Evolutionary conservation across 169 alveolate species (phyloP).

Genomic region (Plasmodium sp.): DNA sequence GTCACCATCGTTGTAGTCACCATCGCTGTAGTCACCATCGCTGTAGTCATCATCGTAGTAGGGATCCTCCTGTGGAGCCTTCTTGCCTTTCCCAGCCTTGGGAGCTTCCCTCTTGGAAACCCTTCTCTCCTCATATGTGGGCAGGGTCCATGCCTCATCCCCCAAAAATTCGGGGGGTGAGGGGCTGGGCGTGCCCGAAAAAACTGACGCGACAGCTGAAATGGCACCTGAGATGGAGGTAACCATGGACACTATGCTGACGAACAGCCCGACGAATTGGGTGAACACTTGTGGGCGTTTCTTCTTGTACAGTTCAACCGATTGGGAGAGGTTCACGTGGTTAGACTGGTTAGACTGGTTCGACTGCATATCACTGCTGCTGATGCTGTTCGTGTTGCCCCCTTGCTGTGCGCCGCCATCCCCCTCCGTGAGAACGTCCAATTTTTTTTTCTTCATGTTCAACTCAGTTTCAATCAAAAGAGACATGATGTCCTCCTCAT

Average conservation of each 20-base stretch:
- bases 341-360: background rate
- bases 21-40: background rate
- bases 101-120: background rate
- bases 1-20: background rate
- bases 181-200: constrained; percentile 19
- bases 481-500: constrained; percentile 45
- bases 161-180: constrained; percentile 64
- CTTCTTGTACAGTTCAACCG: background rate
- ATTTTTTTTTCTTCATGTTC: constrained; percentile 61
- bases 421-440: constrained; percentile 10
- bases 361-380: background rate
- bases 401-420: background rate
- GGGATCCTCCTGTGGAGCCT: background rate
- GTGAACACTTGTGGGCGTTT: constrained; percentile 38
- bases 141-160: constrained; percentile 3
- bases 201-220: constrained; percentile 46
- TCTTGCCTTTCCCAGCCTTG: background rate
- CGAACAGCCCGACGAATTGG: constrained; percentile 45
- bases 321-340: background rate
- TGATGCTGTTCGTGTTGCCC: background rate
- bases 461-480: constrained; percentile 43
- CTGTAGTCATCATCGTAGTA: background rate
- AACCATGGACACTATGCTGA: background rate
- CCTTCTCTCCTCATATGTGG: constrained; percentile 20
- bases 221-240: constrained; percentile 63